Conservation (phyloP, 805 yeast genomes). For the Ogataea haglerorum region DNA sequence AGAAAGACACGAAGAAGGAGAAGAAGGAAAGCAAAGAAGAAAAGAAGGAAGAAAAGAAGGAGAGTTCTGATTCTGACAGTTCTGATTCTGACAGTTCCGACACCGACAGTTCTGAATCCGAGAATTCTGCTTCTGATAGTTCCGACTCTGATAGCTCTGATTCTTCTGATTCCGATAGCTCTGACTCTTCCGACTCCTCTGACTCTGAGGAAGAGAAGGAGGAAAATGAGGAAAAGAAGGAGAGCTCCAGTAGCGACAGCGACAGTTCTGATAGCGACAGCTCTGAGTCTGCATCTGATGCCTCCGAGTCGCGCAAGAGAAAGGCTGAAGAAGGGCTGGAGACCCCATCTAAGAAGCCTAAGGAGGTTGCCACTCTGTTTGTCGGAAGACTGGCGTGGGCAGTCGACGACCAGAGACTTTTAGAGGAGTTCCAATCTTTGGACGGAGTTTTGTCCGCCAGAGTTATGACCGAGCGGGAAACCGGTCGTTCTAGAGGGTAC, state of each 20-base stretch:
- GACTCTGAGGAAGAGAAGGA: constrained; percentile 17
- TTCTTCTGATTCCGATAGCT: constrained; percentile 22
- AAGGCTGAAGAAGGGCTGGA: constrained; percentile 40
- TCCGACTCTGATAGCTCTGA: constrained; percentile 3
- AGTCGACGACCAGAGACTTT: constrained; percentile 92
- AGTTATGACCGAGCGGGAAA: constrained; percentile 83
- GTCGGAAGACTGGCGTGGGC: constrained; percentile 98
- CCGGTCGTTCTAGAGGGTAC: constrained; percentile 92
- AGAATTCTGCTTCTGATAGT: constrained; percentile 8
- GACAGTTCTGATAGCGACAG: constrained; percentile 7
- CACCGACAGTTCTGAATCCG: constrained; percentile 8
- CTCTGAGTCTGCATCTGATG: constrained; percentile 23
- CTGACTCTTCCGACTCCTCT: constrained; percentile 13
- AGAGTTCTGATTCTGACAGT: constrained; percentile 1
- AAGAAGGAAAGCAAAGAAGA: neutral
- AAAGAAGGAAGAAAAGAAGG: neutral
- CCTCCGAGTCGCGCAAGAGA: constrained; percentile 36
- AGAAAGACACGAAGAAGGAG: neutral
- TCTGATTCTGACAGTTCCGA: constrained; percentile 18
- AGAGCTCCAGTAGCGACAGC: constrained; percentile 20
- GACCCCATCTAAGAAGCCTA: constrained; percentile 49
- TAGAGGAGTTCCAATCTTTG: constrained; percentile 72
- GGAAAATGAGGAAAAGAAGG: constrained; percentile 19
- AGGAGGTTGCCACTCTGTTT: constrained; percentile 83
- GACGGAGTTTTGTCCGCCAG: constrained; percentile 89